Conservation (phyloP, 2,329 filamentous ascomycete species). For the Lecanosticta acicola region DNA sequence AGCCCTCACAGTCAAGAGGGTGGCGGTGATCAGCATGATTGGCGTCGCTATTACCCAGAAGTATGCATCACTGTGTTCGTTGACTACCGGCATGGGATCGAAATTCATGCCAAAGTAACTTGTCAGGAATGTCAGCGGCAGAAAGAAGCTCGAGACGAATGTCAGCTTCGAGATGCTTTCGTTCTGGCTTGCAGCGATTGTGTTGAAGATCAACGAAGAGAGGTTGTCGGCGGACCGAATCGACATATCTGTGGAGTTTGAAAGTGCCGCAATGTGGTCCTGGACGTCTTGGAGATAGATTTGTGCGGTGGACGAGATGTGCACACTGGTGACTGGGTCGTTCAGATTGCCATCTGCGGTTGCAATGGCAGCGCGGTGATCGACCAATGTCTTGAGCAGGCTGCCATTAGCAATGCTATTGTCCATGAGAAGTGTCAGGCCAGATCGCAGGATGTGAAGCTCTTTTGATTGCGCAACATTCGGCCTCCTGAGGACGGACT, state of each 20-base stretch:
- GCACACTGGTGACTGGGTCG: slow-evolving; percentile 50
- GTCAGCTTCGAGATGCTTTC: slow-evolving; percentile 88
- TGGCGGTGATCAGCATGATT: slow-evolving; percentile 73
- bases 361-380: slow-evolving; percentile 58
- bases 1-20: slow-evolving; percentile 43
- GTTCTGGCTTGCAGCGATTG: slow-evolving; percentile 80
- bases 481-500: slow-evolving; percentile 77
- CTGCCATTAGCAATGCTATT: slow-evolving; percentile 76
- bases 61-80: slow-evolving; percentile 42
- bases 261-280: slow-evolving; percentile 80
- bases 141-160: slow-evolving; percentile 79
- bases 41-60: slow-evolving; percentile 71
- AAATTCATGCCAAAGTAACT: slow-evolving; percentile 64
- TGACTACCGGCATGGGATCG: slow-evolving; percentile 20
- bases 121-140: slow-evolving; percentile 78
- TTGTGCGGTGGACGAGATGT: slow-evolving; percentile 71
- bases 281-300: slow-evolving; percentile 86
- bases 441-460: slow-evolving; percentile 64
- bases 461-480: slow-evolving; percentile 70
- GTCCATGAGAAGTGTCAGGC: slow-evolving; percentile 73
- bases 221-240: slow-evolving; percentile 67
- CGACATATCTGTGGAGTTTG: slow-evolving; percentile 72
- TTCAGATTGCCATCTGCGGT: slow-evolving; percentile 3
- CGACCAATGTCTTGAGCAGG: slow-evolving; percentile 75
- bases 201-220: slow-evolving; percentile 91